Base-by-base conservation (phyloP, 169 alveolate species). In the Eimeria maxima region DNA sequence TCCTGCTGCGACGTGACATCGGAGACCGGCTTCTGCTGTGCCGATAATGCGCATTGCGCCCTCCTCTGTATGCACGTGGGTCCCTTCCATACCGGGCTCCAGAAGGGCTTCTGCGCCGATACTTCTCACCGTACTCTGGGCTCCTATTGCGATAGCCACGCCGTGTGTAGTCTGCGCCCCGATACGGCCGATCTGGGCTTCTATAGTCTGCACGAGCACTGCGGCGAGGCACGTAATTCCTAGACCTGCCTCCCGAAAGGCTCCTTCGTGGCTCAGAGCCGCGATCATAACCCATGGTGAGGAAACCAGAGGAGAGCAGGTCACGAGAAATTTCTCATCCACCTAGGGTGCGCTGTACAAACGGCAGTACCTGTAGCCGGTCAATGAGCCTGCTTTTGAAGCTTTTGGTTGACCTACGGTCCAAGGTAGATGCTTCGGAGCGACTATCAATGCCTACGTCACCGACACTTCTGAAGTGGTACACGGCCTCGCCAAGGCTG, bases 81-180 rank as follows among this genome's bases (percentile, higher is more conserved):
- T 87, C 94, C 22, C 94, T 42, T 42, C 83, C 94, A 47, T 65
- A 65, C 33, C 94, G 80, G 8, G 83, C 33, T 42, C 69, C 83
- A 22, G 94, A 87, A 16, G 83, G 94, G 24, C 94, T 87, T 87
- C 94, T 87, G 81, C 94, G 94, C 33, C 94, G 60, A 83, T 87
- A 87, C 67, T 60, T 87, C 8, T 65, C 94, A 42, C 76, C 38
- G 81, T 87, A 44, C 18, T 87, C 94, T 7, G 94, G 83, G 83
- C 94, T 87, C 20, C 78, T 81, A 65, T 60, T 60, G 27, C 60
- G 94, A 65, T 87, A 65, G 38, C 84, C 83, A 11, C 83, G 94
- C 63, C 94, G 83, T 2, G 45, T 27, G 22, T 60, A 87, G 80
- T 65, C 94, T n/a, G 83, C 84, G 50, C 94, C 81, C 42, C 83